Evolutionary conservation across 2,329 filamentous ascomycete species (phyloP).

Genomic region (Monilinia aucupariae): DNA sequence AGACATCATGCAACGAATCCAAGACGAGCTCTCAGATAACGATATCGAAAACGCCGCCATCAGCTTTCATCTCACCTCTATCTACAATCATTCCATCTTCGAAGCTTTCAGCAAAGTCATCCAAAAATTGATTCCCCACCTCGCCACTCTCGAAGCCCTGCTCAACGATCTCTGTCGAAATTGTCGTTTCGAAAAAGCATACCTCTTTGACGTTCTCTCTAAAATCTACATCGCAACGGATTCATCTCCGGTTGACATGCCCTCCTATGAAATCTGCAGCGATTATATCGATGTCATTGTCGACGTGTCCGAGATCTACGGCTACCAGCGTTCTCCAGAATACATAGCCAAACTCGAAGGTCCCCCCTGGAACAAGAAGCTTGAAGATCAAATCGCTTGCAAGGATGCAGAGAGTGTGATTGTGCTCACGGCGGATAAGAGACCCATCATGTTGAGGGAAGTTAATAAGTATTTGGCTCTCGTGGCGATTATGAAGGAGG

Average conservation of each 20-base stretch:
- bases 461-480: constrained; percentile 71
- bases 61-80: constrained; percentile 92
- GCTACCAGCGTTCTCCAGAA: constrained; percentile 58
- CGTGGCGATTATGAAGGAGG: constrained; percentile 82
- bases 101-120: constrained; percentile 98
- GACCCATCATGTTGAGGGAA: constrained; percentile 63
- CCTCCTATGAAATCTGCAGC: constrained; percentile 95
- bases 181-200: constrained; percentile 95
- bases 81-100: constrained; percentile 98
- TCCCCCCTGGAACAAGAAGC: constrained; percentile 54
- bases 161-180: constrained; percentile 91
- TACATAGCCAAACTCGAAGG: constrained; percentile 54
- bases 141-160: constrained; percentile 87
- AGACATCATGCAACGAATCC: constrained; percentile 92
- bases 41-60: constrained; percentile 92
- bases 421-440: constrained; percentile 55
- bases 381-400: constrained; percentile 62
- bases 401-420: constrained; percentile 63
- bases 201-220: constrained; percentile 93
- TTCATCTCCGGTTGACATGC: constrained; percentile 86
- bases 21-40: constrained; percentile 89
- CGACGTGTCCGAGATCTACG: constrained; percentile 93
- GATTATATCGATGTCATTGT: constrained; percentile 99
- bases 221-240: constrained; percentile 99
- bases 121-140: constrained; percentile 89